Conservation (phyloP, 1,139 yeast species). For the Suhomyces coccinellae region DNA sequence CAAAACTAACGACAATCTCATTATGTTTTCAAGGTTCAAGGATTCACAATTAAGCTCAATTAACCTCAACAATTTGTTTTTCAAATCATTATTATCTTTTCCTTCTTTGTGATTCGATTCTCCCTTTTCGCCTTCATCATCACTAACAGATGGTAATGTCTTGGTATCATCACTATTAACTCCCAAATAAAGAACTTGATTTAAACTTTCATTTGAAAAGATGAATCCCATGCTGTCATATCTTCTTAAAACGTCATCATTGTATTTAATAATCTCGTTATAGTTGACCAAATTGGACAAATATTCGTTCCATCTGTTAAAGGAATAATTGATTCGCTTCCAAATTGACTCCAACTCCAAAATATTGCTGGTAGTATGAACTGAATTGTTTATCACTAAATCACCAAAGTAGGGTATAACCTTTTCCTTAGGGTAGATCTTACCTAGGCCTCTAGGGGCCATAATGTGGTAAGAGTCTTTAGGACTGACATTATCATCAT, state of each 20-base stretch:
- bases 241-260: conserved; percentile 44
- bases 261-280: conserved; percentile 41
- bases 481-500: conserved; percentile 12
- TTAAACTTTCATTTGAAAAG: conserved; percentile 47
- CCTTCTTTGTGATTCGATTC: conserved; percentile 7
- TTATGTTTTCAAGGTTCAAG: conserved; percentile 37
- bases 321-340: conserved; percentile 69
- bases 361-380: conserved; percentile 39
- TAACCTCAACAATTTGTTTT: conserved; percentile 30
- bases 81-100: conserved; percentile 18
- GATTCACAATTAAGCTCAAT: conserved; percentile 45
- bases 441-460: conserved; percentile 89
- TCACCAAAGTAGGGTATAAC: conserved; percentile 95
- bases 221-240: conserved; percentile 50
- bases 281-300: conserved; percentile 42
- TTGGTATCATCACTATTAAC: conserved; percentile 34
- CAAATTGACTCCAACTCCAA: conserved; percentile 66
- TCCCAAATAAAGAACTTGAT: conserved; percentile 47
- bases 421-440: conserved; percentile 68
- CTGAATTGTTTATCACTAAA: conserved; percentile 41
- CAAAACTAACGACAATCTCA: conserved; percentile 39
- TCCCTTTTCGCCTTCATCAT: conserved; percentile 1
- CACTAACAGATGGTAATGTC: conserved; percentile 20
- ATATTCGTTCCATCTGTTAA: conserved; percentile 80
- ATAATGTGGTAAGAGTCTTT: conserved; percentile 66